A percentile compares a stretch with the other conserved stretches of the same genome.
phyloP scores from a whole-genome alignment of 192 early-diverging fungal species.

The Backusella parvicylindrica region DNA sequence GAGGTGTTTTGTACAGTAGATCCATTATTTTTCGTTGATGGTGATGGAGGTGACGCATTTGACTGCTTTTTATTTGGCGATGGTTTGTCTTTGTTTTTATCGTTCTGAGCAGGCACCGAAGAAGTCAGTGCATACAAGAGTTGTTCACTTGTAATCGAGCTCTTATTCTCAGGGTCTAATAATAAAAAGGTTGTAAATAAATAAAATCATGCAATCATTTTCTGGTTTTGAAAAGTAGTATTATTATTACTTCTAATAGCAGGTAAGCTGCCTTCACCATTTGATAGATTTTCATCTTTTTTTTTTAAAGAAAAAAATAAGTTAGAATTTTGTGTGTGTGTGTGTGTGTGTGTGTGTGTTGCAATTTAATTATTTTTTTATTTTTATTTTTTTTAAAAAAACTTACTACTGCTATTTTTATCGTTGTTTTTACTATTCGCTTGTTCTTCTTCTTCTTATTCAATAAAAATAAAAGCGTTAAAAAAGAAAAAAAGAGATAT shows the following conservation, averaged over 20 bases:
- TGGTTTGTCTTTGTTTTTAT: background rate
- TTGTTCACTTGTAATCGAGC: constrained; percentile 12
- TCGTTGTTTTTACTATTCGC: background rate
- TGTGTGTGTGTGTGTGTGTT: background rate
- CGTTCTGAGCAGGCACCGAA: background rate
- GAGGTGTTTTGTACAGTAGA: background rate
- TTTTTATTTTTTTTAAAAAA: background rate
- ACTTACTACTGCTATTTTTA: background rate
- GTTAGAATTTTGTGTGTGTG: no score
- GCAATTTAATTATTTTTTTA: background rate
- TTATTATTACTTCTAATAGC: background rate
- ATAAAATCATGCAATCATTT: background rate
- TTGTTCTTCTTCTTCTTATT: background rate
- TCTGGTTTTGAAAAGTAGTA: background rate
- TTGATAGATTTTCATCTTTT: background rate
- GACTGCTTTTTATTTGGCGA: background rate
- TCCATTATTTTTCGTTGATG: background rate
- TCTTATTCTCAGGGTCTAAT: background rate
- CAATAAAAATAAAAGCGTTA: background rate
- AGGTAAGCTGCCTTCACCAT: background rate
- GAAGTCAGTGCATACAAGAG: constrained; percentile 14
- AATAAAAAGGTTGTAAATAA: background rate
- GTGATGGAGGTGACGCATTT: background rate
- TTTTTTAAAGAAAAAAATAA: background rate
- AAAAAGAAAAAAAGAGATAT: background rate